Percentiles rank a stretch among this genome's conserved stretches.
phyloP scores from a whole-genome alignment of 495 filamentous ascomycete genomes.

The Hypoxylon lienhwacheense region DNA sequence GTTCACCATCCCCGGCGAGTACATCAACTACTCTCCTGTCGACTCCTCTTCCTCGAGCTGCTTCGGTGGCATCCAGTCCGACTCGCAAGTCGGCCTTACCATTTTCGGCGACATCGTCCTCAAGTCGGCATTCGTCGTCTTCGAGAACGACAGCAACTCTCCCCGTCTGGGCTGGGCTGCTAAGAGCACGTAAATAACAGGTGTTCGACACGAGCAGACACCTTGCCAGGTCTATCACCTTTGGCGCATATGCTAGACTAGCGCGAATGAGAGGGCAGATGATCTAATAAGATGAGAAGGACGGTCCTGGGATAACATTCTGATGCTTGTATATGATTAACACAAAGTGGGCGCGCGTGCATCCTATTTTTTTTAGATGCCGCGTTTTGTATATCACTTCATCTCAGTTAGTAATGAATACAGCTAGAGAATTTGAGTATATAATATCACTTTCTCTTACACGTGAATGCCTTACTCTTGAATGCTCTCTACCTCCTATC shows the following conservation, averaged over 20 bases:
- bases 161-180: constrained; percentile 57
- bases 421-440: neutral
- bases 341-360: neutral
- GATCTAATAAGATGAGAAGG: neutral
- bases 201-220: neutral
- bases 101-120: constrained; percentile 79
- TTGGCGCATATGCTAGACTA: neutral
- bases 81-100: constrained; percentile 61
- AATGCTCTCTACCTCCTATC: too few species aligned
- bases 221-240: neutral
- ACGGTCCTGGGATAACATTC: constrained; percentile 5
- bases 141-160: constrained; percentile 50
- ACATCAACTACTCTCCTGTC: constrained; percentile 57
- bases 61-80: constrained; percentile 64
- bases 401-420: constrained; percentile 15
- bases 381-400: constrained; percentile 21
- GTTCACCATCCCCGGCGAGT: constrained; percentile 54
- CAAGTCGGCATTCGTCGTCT: constrained; percentile 76
- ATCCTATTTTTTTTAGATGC: constrained; percentile 11
- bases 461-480: too few species aligned
- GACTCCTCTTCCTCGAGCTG: constrained; percentile 47
- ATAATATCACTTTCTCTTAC: too few species aligned
- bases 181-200: constrained; percentile 35
- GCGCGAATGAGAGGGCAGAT: neutral
- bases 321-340: constrained; percentile 31